Evolutionary conservation across 202 grass and related monocot species (phyloP).

Genomic region (Hordeum pubiflorum): DNA sequence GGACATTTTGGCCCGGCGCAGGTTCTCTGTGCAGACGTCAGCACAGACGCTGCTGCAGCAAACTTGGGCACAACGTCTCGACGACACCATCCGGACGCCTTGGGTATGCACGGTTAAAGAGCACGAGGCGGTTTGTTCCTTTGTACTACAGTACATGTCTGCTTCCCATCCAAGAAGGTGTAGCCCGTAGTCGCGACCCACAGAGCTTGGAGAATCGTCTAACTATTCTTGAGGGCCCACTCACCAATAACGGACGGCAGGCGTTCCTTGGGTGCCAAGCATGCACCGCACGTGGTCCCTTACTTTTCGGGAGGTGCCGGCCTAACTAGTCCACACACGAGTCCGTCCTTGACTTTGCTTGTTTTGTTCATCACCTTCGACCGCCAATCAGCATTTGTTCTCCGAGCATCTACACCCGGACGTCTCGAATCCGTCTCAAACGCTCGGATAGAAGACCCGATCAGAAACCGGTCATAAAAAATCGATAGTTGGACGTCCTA

Average conservation of each 20-base stretch:
- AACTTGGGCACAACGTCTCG: neutral
- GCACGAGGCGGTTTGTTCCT: neutral
- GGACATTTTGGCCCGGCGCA: neutral
- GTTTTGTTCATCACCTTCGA: neutral
- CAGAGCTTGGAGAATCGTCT: neutral
- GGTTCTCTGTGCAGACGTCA: neutral
- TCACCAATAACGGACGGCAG: neutral
- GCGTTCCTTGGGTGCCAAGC: constrained; percentile 18
- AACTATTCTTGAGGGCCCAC: neutral
- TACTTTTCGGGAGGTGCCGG: neutral
- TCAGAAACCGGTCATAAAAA: no score
- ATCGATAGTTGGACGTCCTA: no score
- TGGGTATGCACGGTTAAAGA: no score
- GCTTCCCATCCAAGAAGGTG: neutral
- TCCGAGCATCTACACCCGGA: no score
- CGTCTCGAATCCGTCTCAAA: no score
- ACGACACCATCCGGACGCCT: no score
- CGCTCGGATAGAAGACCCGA: no score
- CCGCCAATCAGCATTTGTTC: no score
- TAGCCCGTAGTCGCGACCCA: no score
- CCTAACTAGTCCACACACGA: neutral
- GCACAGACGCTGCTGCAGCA: neutral
- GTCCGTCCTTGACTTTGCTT: neutral
- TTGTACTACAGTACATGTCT: neutral
- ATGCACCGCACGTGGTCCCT: neutral